Base-by-base conservation (phyloP, 805 yeast species). In the Candida quercuum region DNA sequence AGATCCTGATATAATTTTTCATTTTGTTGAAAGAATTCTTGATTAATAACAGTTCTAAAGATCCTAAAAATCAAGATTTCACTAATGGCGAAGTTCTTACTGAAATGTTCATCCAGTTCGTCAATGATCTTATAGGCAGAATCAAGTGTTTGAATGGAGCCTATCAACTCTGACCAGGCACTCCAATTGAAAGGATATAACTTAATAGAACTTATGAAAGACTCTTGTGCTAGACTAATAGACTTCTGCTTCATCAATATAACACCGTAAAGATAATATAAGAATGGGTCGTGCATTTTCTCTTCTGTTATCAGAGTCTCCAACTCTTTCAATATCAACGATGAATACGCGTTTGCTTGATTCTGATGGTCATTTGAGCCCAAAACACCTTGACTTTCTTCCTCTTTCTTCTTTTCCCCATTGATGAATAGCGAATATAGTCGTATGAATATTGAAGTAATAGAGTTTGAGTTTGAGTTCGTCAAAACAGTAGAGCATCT, bases 101-200 rank as follows among this genome's bases (percentile, higher is more conserved):
- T 50, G 54, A 15, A 39, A 17, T 28, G 28, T 7, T 14, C 8
- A 12, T 35, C 38, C 2, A 66, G 36, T 28, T 54, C 49, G 6
- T 50, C 33, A 14, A 47, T 24, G 37, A 51, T 31, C 16, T 35
- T 27, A 33, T 64, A 40, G 0, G 86, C 81, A 38, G 83, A 85
- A 42, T 81, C 83, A 38, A 78, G 69, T 22, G 76, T 71, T 7
- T 74, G 60, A 21, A 86, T 61, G 37, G 86, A 76, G 4, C 76
- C 64, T 11, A 78, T 63, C 28, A 93, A 65, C 54, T 91, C 97
- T 40, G 72, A 69, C 97, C 97, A 93, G 41, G 93, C 83, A 38
- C 89, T 75, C 99, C 99, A 93, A 57, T 91, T 91, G 57, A 71
- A 84, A 0, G 97, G 95, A 49, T 81, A 87, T 21, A 70, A 35